Conservation (phyloP, 176 grass and related monocot genomes). For the Thalia dealbata region DNA sequence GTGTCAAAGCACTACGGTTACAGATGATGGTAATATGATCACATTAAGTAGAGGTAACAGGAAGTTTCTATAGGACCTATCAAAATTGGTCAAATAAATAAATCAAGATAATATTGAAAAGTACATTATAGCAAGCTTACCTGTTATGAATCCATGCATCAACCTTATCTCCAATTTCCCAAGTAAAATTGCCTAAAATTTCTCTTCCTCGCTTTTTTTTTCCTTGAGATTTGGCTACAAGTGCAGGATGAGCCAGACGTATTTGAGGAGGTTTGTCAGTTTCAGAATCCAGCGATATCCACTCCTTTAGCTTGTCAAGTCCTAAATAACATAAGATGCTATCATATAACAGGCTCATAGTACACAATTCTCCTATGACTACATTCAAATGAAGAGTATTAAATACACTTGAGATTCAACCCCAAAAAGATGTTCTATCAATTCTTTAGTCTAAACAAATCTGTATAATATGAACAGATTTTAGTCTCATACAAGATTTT, state of each 20-base stretch:
- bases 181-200: constrained; percentile 47
- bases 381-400: background rate
- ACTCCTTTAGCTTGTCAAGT: constrained; percentile 41
- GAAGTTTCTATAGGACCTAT: too few species aligned
- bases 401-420: too few species aligned
- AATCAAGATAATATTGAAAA: background rate
- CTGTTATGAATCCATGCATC: constrained; percentile 73
- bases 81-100: background rate
- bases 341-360: background rate
- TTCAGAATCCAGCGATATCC: constrained; percentile 47
- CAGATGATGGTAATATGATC: too few species aligned
- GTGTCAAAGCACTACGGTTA: too few species aligned
- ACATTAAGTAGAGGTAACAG: too few species aligned
- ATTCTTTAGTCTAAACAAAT: too few species aligned
- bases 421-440: too few species aligned
- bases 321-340: constrained; percentile 30
- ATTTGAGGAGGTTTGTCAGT: constrained; percentile 48
- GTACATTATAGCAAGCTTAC: constrained; percentile 33
- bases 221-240: constrained; percentile 57
- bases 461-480: too few species aligned
- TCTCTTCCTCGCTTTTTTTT: constrained; percentile 79
- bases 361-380: background rate
- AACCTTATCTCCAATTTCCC: constrained; percentile 74
- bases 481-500: too few species aligned
- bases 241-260: constrained; percentile 50